A percentile compares a stretch with the other conserved stretches of the same genome.
These are phyloP conservation scores for Xylaria sp. DNA, from an alignment of 2,329 filamentous ascomycete genomes.

Conservation along the genomic window DNA sequence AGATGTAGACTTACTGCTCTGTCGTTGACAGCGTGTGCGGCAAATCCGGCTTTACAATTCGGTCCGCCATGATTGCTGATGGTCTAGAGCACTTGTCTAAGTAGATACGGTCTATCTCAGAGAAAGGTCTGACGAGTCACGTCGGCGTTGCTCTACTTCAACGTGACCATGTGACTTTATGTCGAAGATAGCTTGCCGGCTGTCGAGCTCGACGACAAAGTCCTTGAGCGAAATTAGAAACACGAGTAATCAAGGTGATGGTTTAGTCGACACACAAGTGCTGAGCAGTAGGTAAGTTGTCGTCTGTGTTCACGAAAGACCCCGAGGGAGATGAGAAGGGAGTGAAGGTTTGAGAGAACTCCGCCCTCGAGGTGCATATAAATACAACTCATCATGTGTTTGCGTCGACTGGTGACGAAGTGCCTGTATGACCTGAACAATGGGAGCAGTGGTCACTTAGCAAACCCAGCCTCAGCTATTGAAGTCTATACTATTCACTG, in stretches of 20 bases:
- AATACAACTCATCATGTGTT: not conserved
- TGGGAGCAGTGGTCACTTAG: not conserved
- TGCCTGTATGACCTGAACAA: not conserved
- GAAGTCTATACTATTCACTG: too few species aligned
- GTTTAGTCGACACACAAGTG: not conserved
- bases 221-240: not conserved
- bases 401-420: not conserved
- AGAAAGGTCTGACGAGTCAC: not conserved
- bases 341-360: not conserved
- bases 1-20: not conserved
- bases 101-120: not conserved
- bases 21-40: not conserved
- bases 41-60: not conserved
- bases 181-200: not conserved
- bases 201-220: not conserved
- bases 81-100: not conserved
- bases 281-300: not conserved
- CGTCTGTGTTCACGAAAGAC: not conserved
- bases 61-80: slow-evolving; percentile 1
- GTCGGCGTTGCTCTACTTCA: not conserved
- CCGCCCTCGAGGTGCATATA: not conserved
- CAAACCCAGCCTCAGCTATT: not conserved
- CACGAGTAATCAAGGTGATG: not conserved
- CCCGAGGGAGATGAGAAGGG: not conserved
- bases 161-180: not conserved